Base-by-base conservation (phyloP, 352 stramenopile genomes). In the Phytophthora tubulina region DNA sequence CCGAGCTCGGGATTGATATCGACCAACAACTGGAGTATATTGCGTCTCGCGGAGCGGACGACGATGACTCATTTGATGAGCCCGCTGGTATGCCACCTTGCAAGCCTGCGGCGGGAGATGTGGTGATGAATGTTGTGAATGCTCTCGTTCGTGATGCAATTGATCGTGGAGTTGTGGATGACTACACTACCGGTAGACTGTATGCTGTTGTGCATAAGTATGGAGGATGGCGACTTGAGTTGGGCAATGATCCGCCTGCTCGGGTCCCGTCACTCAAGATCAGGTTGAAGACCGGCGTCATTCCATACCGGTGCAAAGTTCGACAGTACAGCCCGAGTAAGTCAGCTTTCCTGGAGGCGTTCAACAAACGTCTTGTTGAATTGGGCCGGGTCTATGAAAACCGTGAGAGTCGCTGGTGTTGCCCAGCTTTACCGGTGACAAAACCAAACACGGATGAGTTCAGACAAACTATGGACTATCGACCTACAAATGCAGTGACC, bases 321-420 rank as follows among this genome's bases (percentile, higher is more conserved):
- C 50, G 61, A 3, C 39, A 68, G 6, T 62, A 68, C 14, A 68
- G 61, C 13, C 50, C 50, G 3, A 17, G 49, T 2, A 68, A 68
- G 9, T 62, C 61, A 1, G 41, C 3, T 0, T 68, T 68, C 21
- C 17, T 68, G 1, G 41, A 13, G 4, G 17, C 6, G 0, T 68
- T 54, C 17, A 62, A 56, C 42, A 46, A 55, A 21, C 45, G 55
- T 31, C 32, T 68, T 0, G 39, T 68, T 11, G 2, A 11, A 3
- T 14, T 61, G 14, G 50, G 49, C 6, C 48, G 49, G 60, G 61
- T 68, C 3, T 68, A 68, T 6, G 39, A 62, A 10, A 61, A 68
- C 6, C 5, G 21, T 0, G 48, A 15, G 41, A 67, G 56, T n/a
- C 56, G 42, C 8, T 64, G 42, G 32, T 54, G 56, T 10, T 54